These are phyloP conservation scores for Termitomyces sp. DNA, from an alignment of 768 basidiomycete genomes.

Conservation along the genomic window DNA sequence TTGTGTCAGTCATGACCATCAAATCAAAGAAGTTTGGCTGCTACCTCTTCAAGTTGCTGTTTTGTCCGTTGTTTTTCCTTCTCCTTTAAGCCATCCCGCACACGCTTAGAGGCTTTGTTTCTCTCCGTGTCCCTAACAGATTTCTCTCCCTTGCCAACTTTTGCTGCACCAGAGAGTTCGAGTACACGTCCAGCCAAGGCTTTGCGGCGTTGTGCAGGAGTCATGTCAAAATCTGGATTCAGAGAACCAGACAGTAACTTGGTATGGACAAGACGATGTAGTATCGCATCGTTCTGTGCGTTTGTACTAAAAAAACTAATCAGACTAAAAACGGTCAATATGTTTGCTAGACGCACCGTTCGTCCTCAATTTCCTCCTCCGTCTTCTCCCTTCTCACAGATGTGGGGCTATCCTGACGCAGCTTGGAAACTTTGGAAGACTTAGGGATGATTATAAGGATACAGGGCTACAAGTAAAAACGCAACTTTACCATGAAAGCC, in stretches of 20 bases:
- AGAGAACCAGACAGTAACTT: constrained; percentile 73
- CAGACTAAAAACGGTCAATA: not conserved
- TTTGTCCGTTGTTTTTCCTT: constrained; percentile 58
- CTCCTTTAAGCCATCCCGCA: constrained; percentile 63
- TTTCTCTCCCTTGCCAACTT: constrained; percentile 73
- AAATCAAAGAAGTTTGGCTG: constrained; percentile 19
- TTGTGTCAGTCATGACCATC: not conserved
- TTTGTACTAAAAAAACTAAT: constrained; percentile 51
- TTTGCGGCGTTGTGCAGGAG: constrained; percentile 66
- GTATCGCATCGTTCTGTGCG: constrained; percentile 69
- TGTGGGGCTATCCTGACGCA: constrained; percentile 35
- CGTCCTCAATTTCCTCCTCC: constrained; percentile 48
- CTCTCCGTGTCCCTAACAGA: constrained; percentile 57
- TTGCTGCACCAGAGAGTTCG: constrained; percentile 65
- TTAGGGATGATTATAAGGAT: constrained; percentile 23
- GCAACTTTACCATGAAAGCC: constrained; percentile 67
- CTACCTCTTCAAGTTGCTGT: constrained; percentile 67
- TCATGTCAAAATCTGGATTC: constrained; percentile 55
- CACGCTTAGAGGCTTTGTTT: constrained; percentile 66
- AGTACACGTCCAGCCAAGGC: constrained; percentile 76
- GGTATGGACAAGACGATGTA: constrained; percentile 80
- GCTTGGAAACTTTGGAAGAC: constrained; percentile 76
- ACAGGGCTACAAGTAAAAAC: not conserved
- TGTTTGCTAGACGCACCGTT: constrained; percentile 35
- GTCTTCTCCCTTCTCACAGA: constrained; percentile 20